These are phyloP conservation scores for Syzygium grande DNA, from an alignment of 345 rosid species.

Conservation along the genomic window DNA sequence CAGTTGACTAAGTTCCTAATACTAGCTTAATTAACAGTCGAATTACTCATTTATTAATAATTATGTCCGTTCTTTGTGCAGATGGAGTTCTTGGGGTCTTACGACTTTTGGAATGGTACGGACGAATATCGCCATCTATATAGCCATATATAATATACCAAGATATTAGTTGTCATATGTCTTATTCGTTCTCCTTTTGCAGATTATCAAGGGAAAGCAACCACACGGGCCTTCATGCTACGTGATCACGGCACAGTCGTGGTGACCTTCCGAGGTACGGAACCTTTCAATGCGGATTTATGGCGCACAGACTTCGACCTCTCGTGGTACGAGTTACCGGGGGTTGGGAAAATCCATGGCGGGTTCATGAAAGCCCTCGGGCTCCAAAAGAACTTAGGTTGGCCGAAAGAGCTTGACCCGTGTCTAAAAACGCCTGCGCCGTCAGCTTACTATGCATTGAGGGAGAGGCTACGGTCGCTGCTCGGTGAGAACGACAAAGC, in stretches of 20 bases:
- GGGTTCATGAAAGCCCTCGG: slow-evolving; percentile 70
- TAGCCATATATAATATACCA: neutral
- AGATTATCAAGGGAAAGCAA: slow-evolving; percentile 12
- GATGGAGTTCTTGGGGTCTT: slow-evolving; percentile 54
- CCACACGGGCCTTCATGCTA: slow-evolving; percentile 28
- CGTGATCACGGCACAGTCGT: slow-evolving; percentile 16
- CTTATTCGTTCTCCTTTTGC: neutral
- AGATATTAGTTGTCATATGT: neutral
- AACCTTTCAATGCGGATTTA: slow-evolving; percentile 25
- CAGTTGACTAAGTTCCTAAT: neutral
- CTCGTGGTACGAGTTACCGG: slow-evolving; percentile 30
- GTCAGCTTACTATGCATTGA: slow-evolving; percentile 47
- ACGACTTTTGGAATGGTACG: slow-evolving; percentile 68
- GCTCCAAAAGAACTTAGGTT: slow-evolving; percentile 5
- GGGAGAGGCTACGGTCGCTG: slow-evolving; percentile 24
- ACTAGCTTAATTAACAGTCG: neutral
- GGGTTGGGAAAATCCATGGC: slow-evolving; percentile 36
- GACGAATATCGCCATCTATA: neutral
- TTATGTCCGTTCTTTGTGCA: neutral
- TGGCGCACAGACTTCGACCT: slow-evolving; percentile 35
- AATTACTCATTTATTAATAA: neutral
- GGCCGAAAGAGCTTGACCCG: neutral
- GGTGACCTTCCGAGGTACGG: slow-evolving; percentile 45
- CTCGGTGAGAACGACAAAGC: slow-evolving; percentile 9
- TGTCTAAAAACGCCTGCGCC: neutral